Percentiles rank a stretch among this genome's conserved stretches.
Conservation (phyloP, 768 basidiomycete genomes). For the Auricularia sp. region DNA sequence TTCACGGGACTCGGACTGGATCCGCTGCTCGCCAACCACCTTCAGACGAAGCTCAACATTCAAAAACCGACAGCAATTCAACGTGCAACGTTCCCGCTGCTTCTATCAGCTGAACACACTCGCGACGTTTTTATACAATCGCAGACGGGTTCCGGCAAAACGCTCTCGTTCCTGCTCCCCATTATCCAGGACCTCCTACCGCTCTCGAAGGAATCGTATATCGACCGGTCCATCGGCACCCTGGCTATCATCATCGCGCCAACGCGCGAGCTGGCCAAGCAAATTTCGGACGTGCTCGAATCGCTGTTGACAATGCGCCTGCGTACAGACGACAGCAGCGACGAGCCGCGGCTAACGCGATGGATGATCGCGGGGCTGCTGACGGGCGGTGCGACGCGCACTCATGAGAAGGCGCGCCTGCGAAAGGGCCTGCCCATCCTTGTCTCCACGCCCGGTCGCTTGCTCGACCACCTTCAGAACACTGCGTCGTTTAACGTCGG, state of each 20-base stretch:
- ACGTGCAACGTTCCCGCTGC: constrained; percentile 53
- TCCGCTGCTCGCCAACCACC: constrained; percentile 68
- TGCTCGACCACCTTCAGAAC: constrained; percentile 94
- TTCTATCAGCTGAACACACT: constrained; percentile 36
- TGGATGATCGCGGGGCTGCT: constrained; percentile 92
- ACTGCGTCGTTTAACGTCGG: constrained; percentile 87
- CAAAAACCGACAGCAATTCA: constrained; percentile 86
- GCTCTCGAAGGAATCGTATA: constrained; percentile 80
- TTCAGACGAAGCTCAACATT: constrained; percentile 72
- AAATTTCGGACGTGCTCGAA: constrained; percentile 93
- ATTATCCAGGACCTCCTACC: constrained; percentile 92
- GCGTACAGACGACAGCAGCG: constrained; percentile 44
- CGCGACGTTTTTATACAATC: constrained; percentile 90
- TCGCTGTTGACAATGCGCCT: constrained; percentile 67
- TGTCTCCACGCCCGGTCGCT: constrained; percentile 88
- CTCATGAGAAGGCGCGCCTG: constrained; percentile 91
- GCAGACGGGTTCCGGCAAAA: constrained; percentile 96
- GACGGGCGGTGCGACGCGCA: constrained; percentile 86
- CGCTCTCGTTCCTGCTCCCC: constrained; percentile 84
- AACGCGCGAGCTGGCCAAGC: constrained; percentile 91
- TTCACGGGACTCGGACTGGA: constrained; percentile 79
- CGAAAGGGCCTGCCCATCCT: constrained; percentile 93
- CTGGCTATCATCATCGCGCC: constrained; percentile 91
- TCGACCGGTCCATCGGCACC: constrained; percentile 90
- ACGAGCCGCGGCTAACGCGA: constrained; percentile 52